phyloP scores from a whole-genome alignment of 768 basidiomycete species.

The Phylloporus rhodoxanthus region DNA sequence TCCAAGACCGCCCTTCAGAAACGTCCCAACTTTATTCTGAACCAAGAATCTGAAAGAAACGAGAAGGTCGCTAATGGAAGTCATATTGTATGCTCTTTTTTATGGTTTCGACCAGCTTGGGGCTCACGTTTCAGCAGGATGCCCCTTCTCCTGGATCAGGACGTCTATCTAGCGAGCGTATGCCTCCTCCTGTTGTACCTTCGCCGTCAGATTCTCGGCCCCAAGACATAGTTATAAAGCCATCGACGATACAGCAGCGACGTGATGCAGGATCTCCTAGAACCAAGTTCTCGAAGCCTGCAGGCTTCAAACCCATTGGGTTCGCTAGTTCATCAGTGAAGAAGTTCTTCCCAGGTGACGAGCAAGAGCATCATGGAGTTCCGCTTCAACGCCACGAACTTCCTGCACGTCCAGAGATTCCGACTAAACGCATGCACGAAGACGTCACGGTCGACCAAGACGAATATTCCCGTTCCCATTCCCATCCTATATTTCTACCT shows the following conservation, averaged over 20 bases:
- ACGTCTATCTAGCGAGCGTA: slow-evolving; percentile 25
- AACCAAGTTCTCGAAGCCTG: slow-evolving; percentile 31
- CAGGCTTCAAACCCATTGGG: slow-evolving; percentile 66
- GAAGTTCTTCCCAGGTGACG: slow-evolving; percentile 79
- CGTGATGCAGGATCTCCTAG: slow-evolving; percentile 16
- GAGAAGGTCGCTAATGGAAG: slow-evolving; percentile 38
- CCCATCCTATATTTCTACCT: background rate
- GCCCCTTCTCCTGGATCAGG: slow-evolving; percentile 16
- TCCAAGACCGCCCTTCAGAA: slow-evolving; percentile 27
- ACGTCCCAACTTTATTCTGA: slow-evolving; percentile 14
- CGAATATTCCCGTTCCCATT: slow-evolving; percentile 7
- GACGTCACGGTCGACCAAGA: slow-evolving; percentile 18
- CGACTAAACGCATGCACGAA: slow-evolving; percentile 25
- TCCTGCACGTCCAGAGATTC: slow-evolving; percentile 21
- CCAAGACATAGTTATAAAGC: slow-evolving; percentile 7
- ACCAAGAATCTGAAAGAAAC: slow-evolving; percentile 29
- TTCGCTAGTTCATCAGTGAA: slow-evolving; percentile 51
- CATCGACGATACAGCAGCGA: slow-evolving; percentile 13
- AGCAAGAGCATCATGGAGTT: slow-evolving; percentile 46
- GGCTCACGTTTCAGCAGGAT: slow-evolving; percentile 16
- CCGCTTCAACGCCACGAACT: slow-evolving; percentile 12
- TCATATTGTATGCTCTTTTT: slow-evolving; percentile 23
- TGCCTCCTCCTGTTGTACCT: slow-evolving; percentile 31
- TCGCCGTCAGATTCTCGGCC: slow-evolving; percentile 11
- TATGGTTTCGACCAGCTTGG: background rate